A percentile compares a stretch with the other conserved stretches of the same genome.
phyloP scores from a whole-genome alignment of 345 rosid genomes.

The Zanthoxylum bungeanum region DNA sequence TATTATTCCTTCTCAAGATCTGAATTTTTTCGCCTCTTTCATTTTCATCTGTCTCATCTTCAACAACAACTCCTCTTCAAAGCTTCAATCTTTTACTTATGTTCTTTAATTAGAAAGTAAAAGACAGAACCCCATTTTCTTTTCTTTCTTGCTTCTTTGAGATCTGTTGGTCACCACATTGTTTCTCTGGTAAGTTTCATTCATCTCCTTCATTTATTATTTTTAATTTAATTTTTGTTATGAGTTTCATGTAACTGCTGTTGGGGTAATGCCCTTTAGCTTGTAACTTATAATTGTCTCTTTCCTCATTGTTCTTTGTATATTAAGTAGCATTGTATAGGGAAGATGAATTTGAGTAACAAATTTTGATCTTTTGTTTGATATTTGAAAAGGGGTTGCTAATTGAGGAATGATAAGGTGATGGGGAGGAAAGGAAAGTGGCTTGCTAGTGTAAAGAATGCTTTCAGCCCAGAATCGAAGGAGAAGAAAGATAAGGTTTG shows the following conservation, averaged over 20 bases:
- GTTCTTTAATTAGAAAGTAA: not conserved
- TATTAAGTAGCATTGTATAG: not conserved
- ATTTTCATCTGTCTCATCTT: not conserved
- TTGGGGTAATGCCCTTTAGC: not conserved
- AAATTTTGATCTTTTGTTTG: conserved; percentile 6
- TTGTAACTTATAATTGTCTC: too few species aligned
- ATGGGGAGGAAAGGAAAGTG: conserved; percentile 96
- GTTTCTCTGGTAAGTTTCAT: conserved; percentile 11
- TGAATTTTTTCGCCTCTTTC: not conserved
- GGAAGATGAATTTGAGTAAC: conserved; percentile 4
- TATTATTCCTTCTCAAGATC: conserved; percentile 20
- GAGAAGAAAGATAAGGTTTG: conserved; percentile 50
- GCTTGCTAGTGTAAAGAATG: conserved; percentile 85
- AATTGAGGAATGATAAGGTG: conserved; percentile 40
- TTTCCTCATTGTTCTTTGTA: too few species aligned
- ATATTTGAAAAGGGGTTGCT: conserved; percentile 1
- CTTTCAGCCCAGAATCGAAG: conserved; percentile 73
- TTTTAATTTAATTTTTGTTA: not conserved
- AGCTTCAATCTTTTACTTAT: not conserved
- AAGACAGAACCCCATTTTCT: not conserved
- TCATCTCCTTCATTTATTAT: not conserved
- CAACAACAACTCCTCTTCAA: not conserved
- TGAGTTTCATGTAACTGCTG: not conserved
- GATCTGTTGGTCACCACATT: conserved; percentile 23
- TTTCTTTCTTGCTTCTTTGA: conserved; percentile 7